phyloP scores from a whole-genome alignment of 2,329 filamentous ascomycete species.

The Diplodia corticola region DNA sequence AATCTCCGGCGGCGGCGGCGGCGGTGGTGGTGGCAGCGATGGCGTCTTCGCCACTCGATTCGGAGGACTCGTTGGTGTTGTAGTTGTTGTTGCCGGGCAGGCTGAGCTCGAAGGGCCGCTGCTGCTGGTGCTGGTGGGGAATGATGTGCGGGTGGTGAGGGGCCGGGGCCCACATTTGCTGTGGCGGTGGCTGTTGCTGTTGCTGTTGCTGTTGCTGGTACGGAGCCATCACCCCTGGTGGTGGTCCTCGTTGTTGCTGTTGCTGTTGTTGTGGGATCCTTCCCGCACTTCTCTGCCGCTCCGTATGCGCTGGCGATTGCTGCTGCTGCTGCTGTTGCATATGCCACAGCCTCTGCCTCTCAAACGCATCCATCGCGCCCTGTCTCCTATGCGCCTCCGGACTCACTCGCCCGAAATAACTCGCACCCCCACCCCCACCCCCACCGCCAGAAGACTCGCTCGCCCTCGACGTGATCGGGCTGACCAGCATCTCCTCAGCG shows the following conservation, averaged over 20 bases:
- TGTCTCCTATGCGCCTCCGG: constrained; percentile 17
- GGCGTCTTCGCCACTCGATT: neutral
- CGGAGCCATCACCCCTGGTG: neutral
- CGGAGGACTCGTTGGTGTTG: constrained; percentile 23
- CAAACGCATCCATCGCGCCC: constrained; percentile 11
- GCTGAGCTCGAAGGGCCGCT: constrained; percentile 19
- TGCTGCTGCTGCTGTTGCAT: constrained; percentile 22
- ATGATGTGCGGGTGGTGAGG: neutral
- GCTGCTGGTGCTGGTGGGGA: constrained; percentile 16
- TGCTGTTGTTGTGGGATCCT: constrained; percentile 32
- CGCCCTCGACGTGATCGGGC: neutral
- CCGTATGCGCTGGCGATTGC: neutral
- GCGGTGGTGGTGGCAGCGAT: too few relatives aligned
- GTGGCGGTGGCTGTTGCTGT: neutral
- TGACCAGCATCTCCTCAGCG: constrained; percentile 2
- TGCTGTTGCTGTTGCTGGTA: neutral
- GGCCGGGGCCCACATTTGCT: neutral
- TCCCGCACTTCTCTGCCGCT: constrained; percentile 33
- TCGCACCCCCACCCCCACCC: neutral
- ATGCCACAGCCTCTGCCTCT: constrained; percentile 27
- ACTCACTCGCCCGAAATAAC: constrained; percentile 19
- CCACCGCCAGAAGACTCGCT: neutral
- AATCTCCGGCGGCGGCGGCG: neutral
- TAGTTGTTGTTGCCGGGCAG: neutral
- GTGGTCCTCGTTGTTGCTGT: constrained; percentile 24